Evolutionary conservation across 2,329 filamentous ascomycete species (phyloP), one percentile per base, ranked within the genome.

Genomic region (Cladosporium halotolerans): DNA sequence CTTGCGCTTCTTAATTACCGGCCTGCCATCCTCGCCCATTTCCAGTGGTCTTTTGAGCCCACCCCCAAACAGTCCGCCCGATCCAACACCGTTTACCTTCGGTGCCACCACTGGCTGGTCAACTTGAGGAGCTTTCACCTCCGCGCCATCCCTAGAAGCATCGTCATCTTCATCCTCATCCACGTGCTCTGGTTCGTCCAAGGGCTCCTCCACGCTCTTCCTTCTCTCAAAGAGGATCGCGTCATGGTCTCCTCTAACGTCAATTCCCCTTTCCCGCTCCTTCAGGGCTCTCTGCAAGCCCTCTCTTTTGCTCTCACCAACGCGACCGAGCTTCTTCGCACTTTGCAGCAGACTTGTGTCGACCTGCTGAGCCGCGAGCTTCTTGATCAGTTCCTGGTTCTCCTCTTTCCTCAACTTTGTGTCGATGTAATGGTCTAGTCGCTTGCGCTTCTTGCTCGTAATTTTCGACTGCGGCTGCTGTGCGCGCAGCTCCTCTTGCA

Each of bases 371-470:
- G 82, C 78, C 14, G 88, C 88, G 23, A 99, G 78, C 67, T 93
- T 91, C 66, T 88, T 87, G 62, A 97, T 78, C 31, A 99, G 75
- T 53, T 84, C 86, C 28, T 88, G 78, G 64, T 89, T 95, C 70
- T 97, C 92, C 66, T 99, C 93, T 70, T 95, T 96, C 70, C 85
- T 88, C 43, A 99, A 76, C 77, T 99, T 99, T 55, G 81, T 93
- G 64, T 97, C 91, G 68, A 86, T 83, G 60, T 86, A 86, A 65
- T 86, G 85, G 60, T 86, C 82, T 57, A 86, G 64, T 51, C 83
- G 74, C 72, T 86, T 86, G 61, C 81, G 76, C 70, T 86, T 86
- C 69, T 86, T 86, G 16, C 74, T 71, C 2, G 78, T 81, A 54
- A 84, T 76, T 59, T 79, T 80, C 3, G 76, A 69, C 54, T 80